A percentile compares a stretch with the other conserved stretches of the same genome.
Evolutionary conservation across 495 filamentous ascomycete species (phyloP).

Genomic region (Penicillium tannophilum): DNA sequence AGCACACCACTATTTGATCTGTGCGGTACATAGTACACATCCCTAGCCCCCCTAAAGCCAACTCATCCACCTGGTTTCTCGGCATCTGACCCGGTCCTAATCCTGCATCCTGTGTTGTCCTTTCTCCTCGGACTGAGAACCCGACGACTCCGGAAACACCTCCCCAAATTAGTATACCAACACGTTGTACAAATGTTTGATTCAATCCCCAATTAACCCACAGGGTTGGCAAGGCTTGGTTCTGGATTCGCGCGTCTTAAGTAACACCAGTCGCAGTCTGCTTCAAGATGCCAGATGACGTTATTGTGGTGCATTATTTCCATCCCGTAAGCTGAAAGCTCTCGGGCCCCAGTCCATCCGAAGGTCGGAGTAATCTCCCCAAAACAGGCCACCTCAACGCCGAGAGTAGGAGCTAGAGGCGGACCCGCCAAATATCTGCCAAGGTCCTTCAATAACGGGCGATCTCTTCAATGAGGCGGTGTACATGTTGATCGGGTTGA

Average conservation of each 20-base stretch:
- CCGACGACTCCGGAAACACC: not conserved
- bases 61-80: not conserved
- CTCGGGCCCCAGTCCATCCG: constrained; percentile 2
- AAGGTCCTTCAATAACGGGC: not conserved
- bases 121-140: not conserved
- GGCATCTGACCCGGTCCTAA: not conserved
- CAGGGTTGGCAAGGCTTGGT: constrained; percentile 30
- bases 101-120: not conserved
- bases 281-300: constrained; percentile 20
- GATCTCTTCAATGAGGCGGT: constrained; percentile 9
- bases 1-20: not conserved
- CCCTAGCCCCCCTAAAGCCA: not conserved
- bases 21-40: not conserved
- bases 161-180: not conserved
- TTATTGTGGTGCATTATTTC: not conserved
- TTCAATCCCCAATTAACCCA: constrained; percentile 9
- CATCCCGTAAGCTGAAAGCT: not conserved
- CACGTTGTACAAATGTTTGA: not conserved
- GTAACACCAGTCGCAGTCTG: constrained; percentile 8
- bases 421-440: constrained; percentile 1
- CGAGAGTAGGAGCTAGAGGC: constrained; percentile 7
- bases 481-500: not conserved
- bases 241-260: constrained; percentile 9
- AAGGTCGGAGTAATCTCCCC: constrained; percentile 7
- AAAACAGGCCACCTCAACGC: constrained; percentile 3